Evolutionary conservation across 2,329 filamentous ascomycete species (phyloP).

Genomic region (Boeremia exigua): DNA sequence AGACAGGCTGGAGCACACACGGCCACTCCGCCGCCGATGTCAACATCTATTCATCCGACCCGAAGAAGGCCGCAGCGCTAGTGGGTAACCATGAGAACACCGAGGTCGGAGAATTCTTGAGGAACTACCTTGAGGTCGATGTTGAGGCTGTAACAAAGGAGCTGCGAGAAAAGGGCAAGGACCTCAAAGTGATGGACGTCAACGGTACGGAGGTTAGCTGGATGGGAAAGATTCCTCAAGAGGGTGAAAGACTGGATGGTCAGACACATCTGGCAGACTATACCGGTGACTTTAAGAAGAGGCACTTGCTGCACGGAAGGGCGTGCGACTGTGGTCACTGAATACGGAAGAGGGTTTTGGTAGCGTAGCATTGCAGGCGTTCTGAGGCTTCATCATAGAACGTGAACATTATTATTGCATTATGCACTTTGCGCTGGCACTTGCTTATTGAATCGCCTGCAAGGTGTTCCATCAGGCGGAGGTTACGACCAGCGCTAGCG

Average conservation of each 20-base stretch:
- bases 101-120: slow-evolving; percentile 83
- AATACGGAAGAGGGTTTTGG: neutral
- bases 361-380: slow-evolving; percentile 14
- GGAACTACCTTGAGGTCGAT: slow-evolving; percentile 79
- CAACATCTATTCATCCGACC: slow-evolving; percentile 88
- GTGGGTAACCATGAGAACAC: slow-evolving; percentile 94
- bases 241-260: slow-evolving; percentile 53
- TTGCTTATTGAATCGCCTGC: neutral
- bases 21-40: slow-evolving; percentile 91
- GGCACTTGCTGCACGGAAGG: slow-evolving; percentile 34
- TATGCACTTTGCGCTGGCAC: neutral
- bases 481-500: neutral
- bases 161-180: slow-evolving; percentile 64
- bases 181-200: slow-evolving; percentile 37
- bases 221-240: slow-evolving; percentile 52
- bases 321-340: slow-evolving; percentile 42
- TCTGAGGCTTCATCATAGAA: neutral
- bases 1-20: slow-evolving; percentile 93
- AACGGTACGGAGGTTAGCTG: slow-evolving; percentile 46
- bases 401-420: neutral
- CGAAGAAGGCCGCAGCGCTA: slow-evolving; percentile 66
- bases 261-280: slow-evolving; percentile 53
- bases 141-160: slow-evolving; percentile 79
- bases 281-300: slow-evolving; percentile 46
- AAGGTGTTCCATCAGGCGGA: neutral